These are phyloP conservation scores for Zygotorulaspora sp. DNA, from an alignment of 805 yeast species.

Conservation along the genomic window DNA sequence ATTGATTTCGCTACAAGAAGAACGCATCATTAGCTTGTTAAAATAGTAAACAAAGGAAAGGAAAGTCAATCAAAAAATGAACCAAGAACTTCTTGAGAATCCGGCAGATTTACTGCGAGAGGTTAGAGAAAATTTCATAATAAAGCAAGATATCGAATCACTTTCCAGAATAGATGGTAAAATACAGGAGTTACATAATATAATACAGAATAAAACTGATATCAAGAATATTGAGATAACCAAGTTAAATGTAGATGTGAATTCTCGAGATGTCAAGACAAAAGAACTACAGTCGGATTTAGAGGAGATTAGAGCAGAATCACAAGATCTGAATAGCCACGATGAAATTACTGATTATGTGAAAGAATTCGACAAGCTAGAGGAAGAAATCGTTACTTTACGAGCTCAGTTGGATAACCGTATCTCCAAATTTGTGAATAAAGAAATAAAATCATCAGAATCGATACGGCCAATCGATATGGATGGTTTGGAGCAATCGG, in stretches of 20 bases:
- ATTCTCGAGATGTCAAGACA: conserved; percentile 8
- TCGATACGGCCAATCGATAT: not conserved
- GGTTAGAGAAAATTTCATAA: conserved; percentile 26
- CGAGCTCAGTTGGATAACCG: conserved; percentile 22
- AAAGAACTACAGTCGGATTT: conserved; percentile 13
- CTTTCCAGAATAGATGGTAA: conserved; percentile 16
- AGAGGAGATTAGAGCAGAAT: conserved; percentile 13
- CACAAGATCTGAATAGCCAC: conserved; percentile 15
- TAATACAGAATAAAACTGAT: conserved; percentile 7
- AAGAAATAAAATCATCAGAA: conserved; percentile 1
- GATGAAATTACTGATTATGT: conserved; percentile 21
- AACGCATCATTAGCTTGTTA: too few species aligned
- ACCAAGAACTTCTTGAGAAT: conserved; percentile 19
- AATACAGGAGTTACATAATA: conserved; percentile 11
- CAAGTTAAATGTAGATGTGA: conserved; percentile 10
- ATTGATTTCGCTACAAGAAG: too few species aligned
- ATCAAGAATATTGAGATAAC: conserved; percentile 10
- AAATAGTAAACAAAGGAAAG: conserved; percentile 1
- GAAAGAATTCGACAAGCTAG: conserved; percentile 24
- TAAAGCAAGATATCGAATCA: conserved; percentile 25
- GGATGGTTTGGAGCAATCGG: not conserved
- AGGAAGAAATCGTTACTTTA: conserved; percentile 19
- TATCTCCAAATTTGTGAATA: conserved; percentile 16
- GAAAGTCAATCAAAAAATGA: conserved; percentile 9
- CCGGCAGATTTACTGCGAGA: conserved; percentile 24